phyloP scores from a whole-genome alignment of 1,139 yeast species.

The Hyphopichia pseudoburtonii region DNA sequence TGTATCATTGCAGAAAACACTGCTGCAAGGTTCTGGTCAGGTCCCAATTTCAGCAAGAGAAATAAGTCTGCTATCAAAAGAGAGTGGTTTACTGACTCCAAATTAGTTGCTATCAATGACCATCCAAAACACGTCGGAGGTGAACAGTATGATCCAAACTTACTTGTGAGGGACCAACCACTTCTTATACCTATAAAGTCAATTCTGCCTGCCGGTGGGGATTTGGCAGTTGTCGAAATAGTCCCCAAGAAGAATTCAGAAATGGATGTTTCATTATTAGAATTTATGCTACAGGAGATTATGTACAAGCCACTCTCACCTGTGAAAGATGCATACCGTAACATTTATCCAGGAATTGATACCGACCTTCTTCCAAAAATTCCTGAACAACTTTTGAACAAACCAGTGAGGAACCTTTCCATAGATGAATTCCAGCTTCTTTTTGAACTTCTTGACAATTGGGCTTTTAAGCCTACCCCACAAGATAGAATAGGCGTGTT shows the following conservation, averaged over 20 bases:
- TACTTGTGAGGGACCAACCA: slow-evolving; percentile 41
- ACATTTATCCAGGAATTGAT: slow-evolving; percentile 80
- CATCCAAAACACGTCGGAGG: slow-evolving; percentile 19
- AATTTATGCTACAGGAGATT: slow-evolving; percentile 60
- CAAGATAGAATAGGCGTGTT: not conserved
- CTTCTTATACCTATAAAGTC: slow-evolving; percentile 23
- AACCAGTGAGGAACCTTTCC: slow-evolving; percentile 49
- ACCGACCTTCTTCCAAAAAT: slow-evolving; percentile 51
- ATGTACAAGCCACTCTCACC: slow-evolving; percentile 54
- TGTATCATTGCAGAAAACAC: slow-evolving; percentile 59
- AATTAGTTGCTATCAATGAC: slow-evolving; percentile 44
- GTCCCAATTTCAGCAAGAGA: slow-evolving; percentile 45
- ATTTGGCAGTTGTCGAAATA: slow-evolving; percentile 55
- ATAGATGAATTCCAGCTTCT: slow-evolving; percentile 54
- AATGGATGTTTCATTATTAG: slow-evolving; percentile 59
- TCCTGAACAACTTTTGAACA: slow-evolving; percentile 38
- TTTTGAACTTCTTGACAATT: slow-evolving; percentile 53
- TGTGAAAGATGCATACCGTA: slow-evolving; percentile 47
- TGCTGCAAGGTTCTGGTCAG: slow-evolving; percentile 62
- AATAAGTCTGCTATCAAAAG: slow-evolving; percentile 59
- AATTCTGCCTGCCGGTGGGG: slow-evolving; percentile 24
- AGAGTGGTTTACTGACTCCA: slow-evolving; percentile 58
- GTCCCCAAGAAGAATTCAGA: slow-evolving; percentile 44
- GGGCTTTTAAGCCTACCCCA: slow-evolving; percentile 83
- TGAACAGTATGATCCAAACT: slow-evolving; percentile 36